A percentile compares a stretch with the other conserved stretches of the same genome.
phyloP scores from a whole-genome alignment of 768 basidiomycete species.

The Phlebiopsis gigantea region DNA sequence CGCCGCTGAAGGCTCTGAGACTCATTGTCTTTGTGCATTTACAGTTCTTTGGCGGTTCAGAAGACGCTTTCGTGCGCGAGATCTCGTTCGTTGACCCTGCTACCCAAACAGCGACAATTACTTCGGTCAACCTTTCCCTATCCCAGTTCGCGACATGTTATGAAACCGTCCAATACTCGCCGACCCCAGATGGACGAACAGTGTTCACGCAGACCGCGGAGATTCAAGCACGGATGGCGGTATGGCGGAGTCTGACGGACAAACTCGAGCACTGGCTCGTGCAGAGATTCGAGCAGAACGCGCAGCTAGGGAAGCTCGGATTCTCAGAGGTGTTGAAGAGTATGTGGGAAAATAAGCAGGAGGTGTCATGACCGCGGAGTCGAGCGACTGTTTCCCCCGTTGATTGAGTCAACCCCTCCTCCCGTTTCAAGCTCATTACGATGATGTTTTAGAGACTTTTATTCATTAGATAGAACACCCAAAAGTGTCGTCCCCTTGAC shows the following conservation, averaged over 20 bases:
- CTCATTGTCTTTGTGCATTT: background rate
- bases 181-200: conserved; percentile 58
- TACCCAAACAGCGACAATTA: conserved; percentile 74
- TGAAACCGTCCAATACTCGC: conserved; percentile 84
- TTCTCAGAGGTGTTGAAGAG: conserved; percentile 85
- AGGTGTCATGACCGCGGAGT: conserved; percentile 9
- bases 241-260: conserved; percentile 80
- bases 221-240: conserved; percentile 74
- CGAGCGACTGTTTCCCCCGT: conserved; percentile 1
- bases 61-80: conserved; percentile 92
- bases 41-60: conserved; percentile 86
- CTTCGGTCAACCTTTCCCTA: conserved; percentile 88
- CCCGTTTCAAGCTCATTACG: background rate
- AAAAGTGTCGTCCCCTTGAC: conserved; percentile 3
- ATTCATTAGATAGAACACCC: background rate
- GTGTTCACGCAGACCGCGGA: conserved; percentile 87
- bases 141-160: conserved; percentile 94
- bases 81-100: conserved; percentile 89
- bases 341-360: conserved; percentile 70
- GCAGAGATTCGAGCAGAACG: conserved; percentile 89
- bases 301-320: conserved; percentile 80
- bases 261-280: conserved; percentile 81
- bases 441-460: conserved; percentile 1
- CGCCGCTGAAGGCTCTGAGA: background rate
- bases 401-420: background rate